A percentile compares a stretch with the other conserved stretches of the same genome.
phyloP scores from a whole-genome alignment of 257 asterid species.

The Capsicum baccatum region DNA sequence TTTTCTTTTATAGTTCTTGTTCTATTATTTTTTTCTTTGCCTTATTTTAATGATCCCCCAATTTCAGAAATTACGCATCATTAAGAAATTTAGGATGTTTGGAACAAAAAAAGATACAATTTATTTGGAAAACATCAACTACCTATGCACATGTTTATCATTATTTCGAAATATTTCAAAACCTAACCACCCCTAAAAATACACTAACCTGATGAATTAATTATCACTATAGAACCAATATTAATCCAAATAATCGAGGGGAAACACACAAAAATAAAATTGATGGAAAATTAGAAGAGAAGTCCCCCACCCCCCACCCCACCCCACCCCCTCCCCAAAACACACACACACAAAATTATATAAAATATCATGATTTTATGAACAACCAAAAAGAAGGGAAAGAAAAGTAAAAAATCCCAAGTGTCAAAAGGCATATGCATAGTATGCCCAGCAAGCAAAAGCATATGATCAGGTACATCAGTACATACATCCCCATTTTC shows the following conservation, averaged over 20 bases:
- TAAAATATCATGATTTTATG: not conserved
- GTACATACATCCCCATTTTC: not conserved
- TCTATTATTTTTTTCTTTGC: not conserved
- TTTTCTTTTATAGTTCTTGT: not conserved
- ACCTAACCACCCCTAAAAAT: not conserved
- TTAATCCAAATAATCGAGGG: not conserved
- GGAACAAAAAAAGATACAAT: not conserved
- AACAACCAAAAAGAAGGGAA: not conserved
- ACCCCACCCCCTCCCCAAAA: no score
- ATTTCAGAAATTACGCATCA: not conserved
- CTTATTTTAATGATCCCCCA: not conserved
- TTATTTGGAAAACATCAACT: not conserved
- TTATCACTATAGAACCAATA: not conserved
- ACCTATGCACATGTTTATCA: not conserved
- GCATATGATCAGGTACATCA: slow-evolving; percentile 2
- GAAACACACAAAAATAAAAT: no score
- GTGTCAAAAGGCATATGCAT: not conserved
- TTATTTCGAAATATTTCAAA: not conserved
- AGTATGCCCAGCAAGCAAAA: not conserved
- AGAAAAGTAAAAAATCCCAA: no score
- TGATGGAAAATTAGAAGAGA: no score
- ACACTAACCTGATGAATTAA: not conserved
- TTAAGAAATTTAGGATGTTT: not conserved
- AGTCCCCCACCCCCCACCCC: no score
- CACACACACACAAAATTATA: not conserved